Percentiles rank a stretch among this genome's conserved stretches.
Conservation (phyloP, 805 yeast genomes). For the Starmerella potacharoeniae region DNA sequence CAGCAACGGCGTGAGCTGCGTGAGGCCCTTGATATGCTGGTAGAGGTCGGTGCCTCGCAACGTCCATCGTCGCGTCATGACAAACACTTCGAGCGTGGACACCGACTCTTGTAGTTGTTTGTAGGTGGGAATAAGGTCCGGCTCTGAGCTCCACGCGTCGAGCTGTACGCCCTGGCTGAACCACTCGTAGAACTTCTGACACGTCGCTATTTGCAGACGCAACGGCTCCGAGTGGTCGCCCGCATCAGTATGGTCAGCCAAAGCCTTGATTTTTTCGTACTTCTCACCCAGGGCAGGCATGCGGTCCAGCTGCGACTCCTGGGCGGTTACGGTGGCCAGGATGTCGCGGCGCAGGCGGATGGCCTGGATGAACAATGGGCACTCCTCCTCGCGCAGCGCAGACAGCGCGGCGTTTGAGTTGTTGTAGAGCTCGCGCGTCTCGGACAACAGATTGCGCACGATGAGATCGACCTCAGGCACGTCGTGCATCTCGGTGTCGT, state of each 20-base stretch:
- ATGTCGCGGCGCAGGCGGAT: conserved; percentile 23
- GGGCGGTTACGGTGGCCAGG: conserved; percentile 10
- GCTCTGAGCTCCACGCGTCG: conserved; percentile 14
- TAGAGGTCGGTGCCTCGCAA: conserved; percentile 90
- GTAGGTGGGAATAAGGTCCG: conserved; percentile 48
- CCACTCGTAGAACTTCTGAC: conserved; percentile 11
- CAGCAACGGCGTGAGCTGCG: conserved; percentile 55
- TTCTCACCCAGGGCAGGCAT: conserved; percentile 5
- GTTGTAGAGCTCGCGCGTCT: background rate
- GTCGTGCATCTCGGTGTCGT: background rate
- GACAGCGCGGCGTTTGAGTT: background rate
- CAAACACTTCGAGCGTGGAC: conserved; percentile 63
- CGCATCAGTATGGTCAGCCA: background rate
- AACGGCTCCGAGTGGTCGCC: background rate
- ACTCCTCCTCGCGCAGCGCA: conserved; percentile 16
- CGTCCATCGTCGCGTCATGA: conserved; percentile 95
- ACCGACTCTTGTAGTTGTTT: conserved; percentile 53
- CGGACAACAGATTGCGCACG: conserved; percentile 2
- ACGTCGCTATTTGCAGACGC: conserved; percentile 11
- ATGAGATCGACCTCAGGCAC: background rate
- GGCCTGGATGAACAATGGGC: conserved; percentile 18
- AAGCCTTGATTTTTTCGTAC: conserved; percentile 8
- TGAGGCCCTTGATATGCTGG: conserved; percentile 62
- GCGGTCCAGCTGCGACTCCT: conserved; percentile 2
- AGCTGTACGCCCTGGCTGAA: conserved; percentile 26